These are phyloP conservation scores for Colletotrichum destructivum DNA, from an alignment of 2,329 filamentous ascomycete species.

Conservation along the genomic window DNA sequence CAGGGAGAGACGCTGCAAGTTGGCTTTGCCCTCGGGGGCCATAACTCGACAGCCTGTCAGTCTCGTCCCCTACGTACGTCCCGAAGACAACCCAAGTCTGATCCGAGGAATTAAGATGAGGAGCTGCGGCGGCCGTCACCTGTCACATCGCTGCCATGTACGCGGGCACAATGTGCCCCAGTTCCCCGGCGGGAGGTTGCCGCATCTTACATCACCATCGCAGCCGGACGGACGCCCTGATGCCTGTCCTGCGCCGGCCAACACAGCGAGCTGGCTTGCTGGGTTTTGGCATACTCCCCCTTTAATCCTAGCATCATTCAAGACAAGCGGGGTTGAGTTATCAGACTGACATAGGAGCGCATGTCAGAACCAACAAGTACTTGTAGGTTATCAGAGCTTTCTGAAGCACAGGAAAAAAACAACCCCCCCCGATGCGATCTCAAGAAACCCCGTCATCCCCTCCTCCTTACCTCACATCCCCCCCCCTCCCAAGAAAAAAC, in stretches of 20 bases:
- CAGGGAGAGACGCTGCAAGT: background rate
- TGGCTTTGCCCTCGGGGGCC: background rate
- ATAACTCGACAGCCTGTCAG: background rate
- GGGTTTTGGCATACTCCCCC: too few species aligned
- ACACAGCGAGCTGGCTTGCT: background rate
- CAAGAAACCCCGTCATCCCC: background rate
- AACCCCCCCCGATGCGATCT: conserved; percentile 18
- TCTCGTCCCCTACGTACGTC: background rate
- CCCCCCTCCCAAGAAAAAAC: conserved; percentile 9
- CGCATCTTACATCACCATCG: conserved; percentile 37
- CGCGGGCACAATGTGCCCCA: background rate
- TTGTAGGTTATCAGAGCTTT: background rate
- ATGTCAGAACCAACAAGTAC: background rate
- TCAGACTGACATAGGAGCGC: background rate
- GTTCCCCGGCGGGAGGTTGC: conserved; percentile 25
- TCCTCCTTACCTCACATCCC: too few species aligned
- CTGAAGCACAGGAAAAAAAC: background rate
- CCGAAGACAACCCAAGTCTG: too few species aligned
- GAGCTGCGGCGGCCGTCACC: background rate
- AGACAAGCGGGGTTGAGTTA: conserved; percentile 11
- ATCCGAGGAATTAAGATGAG: background rate
- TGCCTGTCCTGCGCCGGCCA: background rate
- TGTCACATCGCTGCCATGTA: conserved; percentile 14
- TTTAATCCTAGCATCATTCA: background rate
- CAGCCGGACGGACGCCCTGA: too few species aligned